phyloP scores from a whole-genome alignment of 1,284 basidiomycete species.

The Sanguinoderma infundibulare region DNA sequence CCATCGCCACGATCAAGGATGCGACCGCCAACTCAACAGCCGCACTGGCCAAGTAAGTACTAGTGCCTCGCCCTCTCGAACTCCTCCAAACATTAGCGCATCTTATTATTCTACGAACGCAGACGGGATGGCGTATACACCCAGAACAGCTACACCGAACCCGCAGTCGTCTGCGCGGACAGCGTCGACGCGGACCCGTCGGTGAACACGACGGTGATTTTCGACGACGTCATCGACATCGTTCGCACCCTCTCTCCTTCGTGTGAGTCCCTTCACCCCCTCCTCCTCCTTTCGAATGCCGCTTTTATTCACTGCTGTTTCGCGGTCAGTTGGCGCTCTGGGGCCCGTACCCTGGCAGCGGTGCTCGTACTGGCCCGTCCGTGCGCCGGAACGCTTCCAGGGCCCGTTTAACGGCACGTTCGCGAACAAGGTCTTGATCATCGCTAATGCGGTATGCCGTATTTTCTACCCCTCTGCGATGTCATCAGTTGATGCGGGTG shows the following conservation, averaged over 20 bases:
- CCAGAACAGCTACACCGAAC: constrained; percentile 16
- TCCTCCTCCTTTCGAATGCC: background rate
- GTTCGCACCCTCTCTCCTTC: constrained; percentile 21
- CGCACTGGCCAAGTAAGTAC: background rate
- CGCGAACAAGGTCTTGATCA: constrained; percentile 26
- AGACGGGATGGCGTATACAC: background rate
- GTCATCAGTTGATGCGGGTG: background rate
- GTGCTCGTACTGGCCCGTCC: constrained; percentile 24
- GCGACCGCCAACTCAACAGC: background rate
- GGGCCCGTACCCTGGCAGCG: constrained; percentile 19
- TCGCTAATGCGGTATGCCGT: constrained; percentile 23
- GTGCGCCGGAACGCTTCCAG: constrained; percentile 29
- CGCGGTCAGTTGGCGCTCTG: constrained; percentile 12
- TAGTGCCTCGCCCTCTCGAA: no score
- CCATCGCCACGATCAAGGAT: background rate
- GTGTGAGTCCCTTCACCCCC: constrained; percentile 13
- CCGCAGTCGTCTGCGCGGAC: constrained; percentile 27
- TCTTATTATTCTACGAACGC: background rate
- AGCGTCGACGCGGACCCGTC: constrained; percentile 24
- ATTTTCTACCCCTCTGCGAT: background rate
- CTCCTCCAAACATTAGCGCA: background rate
- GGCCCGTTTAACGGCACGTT: constrained; percentile 28
- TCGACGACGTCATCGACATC: constrained; percentile 25
- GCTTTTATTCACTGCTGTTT: background rate
- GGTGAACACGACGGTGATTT: constrained; percentile 21